These are phyloP conservation scores for Melanogaster broomeanus DNA, from an alignment of 768 basidiomycete genomes.

Conservation along the genomic window DNA sequence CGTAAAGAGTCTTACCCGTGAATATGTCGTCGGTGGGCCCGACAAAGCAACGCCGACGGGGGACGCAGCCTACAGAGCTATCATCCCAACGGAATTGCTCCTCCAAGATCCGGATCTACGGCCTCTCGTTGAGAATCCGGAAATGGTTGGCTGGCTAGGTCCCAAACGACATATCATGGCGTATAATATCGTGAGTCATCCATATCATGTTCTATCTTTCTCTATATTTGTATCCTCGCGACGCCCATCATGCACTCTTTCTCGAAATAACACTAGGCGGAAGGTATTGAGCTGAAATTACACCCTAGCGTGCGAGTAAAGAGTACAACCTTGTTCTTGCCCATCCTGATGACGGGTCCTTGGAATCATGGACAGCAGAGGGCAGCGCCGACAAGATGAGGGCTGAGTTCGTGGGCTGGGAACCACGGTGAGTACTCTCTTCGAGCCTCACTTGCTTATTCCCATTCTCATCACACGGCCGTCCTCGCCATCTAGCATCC, in stretches of 20 bases:
- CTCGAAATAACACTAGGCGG: not conserved
- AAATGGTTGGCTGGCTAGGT: slow-evolving; percentile 64
- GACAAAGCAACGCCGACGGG: slow-evolving; percentile 55
- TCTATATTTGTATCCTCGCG: not conserved
- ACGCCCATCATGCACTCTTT: not conserved
- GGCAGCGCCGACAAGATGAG: slow-evolving; percentile 49
- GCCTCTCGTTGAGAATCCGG: slow-evolving; percentile 48
- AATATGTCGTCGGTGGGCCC: slow-evolving; percentile 49
- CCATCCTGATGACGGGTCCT: slow-evolving; percentile 40
- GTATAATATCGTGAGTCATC: slow-evolving; percentile 42
- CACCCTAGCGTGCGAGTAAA: slow-evolving; percentile 32
- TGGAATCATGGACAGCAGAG: slow-evolving; percentile 47
- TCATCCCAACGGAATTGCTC: slow-evolving; percentile 46
- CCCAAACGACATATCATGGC: slow-evolving; percentile 48
- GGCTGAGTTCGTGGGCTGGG: slow-evolving; percentile 48
- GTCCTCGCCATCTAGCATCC: slow-evolving; percentile 32
- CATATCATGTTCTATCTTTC: not conserved
- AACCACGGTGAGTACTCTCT: slow-evolving; percentile 40
- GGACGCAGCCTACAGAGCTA: slow-evolving; percentile 62
- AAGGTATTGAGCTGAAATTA: not conserved
- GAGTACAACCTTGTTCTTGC: slow-evolving; percentile 48
- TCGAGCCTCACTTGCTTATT: not conserved
- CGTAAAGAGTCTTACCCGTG: slow-evolving; percentile 50
- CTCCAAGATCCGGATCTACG: slow-evolving; percentile 53
- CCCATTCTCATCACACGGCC: slow-evolving; percentile 4